Base-by-base conservation (phyloP, 805 yeast species). In the Starmerella scarabaei region DNA sequence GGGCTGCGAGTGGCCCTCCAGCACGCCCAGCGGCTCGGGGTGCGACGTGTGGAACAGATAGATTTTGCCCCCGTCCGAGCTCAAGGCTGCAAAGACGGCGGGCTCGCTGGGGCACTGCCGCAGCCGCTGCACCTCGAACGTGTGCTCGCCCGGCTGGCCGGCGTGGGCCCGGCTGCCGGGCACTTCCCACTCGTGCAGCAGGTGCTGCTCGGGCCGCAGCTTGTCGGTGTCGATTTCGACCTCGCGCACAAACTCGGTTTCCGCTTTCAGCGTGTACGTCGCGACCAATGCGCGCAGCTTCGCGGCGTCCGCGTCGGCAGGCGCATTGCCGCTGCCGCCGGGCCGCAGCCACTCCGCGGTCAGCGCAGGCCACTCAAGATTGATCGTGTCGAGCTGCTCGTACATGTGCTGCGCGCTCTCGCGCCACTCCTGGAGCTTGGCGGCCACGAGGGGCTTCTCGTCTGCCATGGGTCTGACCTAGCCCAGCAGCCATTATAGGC, bases 1-100 rank as follows among this genome's bases (percentile, higher is more conserved):
- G 50, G 77, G 81, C 37, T 62, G 66, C 12, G 65, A 59, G 59
- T 83, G 93, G 8, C 32, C 44, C 6, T 33, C 33, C 15, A 41
- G 35, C 26, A 24, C 28, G 3, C 33, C 31, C 20, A 11, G 30
- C n/a, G 29, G 12, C 4, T 19, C 23, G 12, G 36, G 29, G 14
- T 30, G 14, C 14, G 23, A 11, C 4, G 17, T 24, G 21, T 41
- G 17, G 43, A 33, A 46, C 26, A 44, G 3, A 20, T 29, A 35
- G 14, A 48, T 33, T 7, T 20, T 21, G 27, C 51, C 51, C 17
- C 24, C 9, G 12, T 20, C 23, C 2, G 49, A 48, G 14, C 41
- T 15, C 21, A 51, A 34, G 3, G 43, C 42, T 8, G 49, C 55
- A 17, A 46, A 28, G 12, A 27, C 16, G 7, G 20, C 20, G n/a